Evolutionary conservation across 768 basidiomycete species (phyloP).

Genomic region (Neoboletus brunneissimus): DNA sequence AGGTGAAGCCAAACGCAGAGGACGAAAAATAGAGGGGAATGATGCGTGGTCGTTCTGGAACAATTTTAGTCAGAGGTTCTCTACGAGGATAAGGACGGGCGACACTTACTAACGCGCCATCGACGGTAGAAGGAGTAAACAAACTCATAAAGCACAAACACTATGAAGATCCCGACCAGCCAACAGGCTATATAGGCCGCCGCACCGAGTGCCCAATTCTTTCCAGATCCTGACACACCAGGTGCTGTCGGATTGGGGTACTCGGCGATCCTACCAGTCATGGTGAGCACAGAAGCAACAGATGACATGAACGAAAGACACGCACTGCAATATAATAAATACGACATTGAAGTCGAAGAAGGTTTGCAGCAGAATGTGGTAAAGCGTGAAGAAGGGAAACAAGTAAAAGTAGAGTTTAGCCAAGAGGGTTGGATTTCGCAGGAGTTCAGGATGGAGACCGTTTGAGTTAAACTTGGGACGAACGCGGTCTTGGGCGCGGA

Average conservation of each 20-base stretch:
- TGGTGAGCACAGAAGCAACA: slow-evolving; percentile 12
- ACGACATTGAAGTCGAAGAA: slow-evolving; percentile 90
- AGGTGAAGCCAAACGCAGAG: slow-evolving; percentile 69
- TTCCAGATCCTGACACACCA: slow-evolving; percentile 67
- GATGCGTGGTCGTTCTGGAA: slow-evolving; percentile 75
- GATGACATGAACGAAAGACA: slow-evolving; percentile 20
- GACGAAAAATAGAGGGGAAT: slow-evolving; percentile 82
- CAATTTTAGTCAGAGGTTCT: background rate
- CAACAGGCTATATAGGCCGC: slow-evolving; percentile 85
- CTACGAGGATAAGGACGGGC: slow-evolving; percentile 17
- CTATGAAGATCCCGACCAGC: slow-evolving; percentile 66
- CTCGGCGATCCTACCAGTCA: slow-evolving; percentile 58
- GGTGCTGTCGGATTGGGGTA: slow-evolving; percentile 68
- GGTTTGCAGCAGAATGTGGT: slow-evolving; percentile 71
- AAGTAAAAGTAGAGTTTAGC: slow-evolving; percentile 64
- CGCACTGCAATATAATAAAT: slow-evolving; percentile 81
- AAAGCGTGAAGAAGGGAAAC: slow-evolving; percentile 68
- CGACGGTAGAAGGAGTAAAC: slow-evolving; percentile 71
- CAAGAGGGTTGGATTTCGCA: slow-evolving; percentile 55
- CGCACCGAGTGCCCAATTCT: slow-evolving; percentile 78
- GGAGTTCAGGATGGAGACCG: slow-evolving; percentile 63
- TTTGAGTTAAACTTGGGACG: slow-evolving; percentile 67
- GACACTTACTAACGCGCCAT: slow-evolving; percentile 75
- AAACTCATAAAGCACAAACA: slow-evolving; percentile 75
- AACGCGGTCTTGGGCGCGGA: slow-evolving; percentile 32